Conservation (phyloP, 2,329 filamentous ascomycete species). For the Cladophialophora chaetospira region DNA sequence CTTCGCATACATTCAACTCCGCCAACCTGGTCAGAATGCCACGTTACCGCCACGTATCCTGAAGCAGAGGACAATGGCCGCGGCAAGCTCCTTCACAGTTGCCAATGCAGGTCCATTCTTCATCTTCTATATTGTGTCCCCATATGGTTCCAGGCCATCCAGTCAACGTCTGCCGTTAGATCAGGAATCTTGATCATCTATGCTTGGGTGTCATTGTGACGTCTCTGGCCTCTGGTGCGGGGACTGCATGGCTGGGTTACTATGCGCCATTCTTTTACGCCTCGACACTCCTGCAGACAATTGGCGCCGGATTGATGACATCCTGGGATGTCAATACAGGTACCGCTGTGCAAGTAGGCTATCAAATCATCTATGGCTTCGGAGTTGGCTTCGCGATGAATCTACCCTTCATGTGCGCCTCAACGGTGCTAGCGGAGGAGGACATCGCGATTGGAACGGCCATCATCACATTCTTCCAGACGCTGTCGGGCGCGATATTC, state of each 20-base stretch:
- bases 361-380: conserved; percentile 37
- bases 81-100: conserved; percentile 41
- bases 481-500: conserved; percentile 38
- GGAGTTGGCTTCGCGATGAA: conserved; percentile 32
- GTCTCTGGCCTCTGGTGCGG: conserved; percentile 16
- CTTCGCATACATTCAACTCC: conserved; percentile 50
- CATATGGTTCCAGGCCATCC: conserved; percentile 50
- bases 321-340: conserved; percentile 29
- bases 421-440: conserved; percentile 31
- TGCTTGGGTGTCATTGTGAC: conserved; percentile 23
- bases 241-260: conserved; percentile 26
- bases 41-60: conserved; percentile 41
- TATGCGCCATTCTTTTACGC: conserved; percentile 32
- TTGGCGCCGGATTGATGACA: conserved; percentile 38
- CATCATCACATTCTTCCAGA: conserved; percentile 39
- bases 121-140: conserved; percentile 44
- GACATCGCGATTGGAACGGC: conserved; percentile 36
- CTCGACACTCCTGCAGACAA: conserved; percentile 28
- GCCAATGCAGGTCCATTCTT: conserved; percentile 37
- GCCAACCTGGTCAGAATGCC: conserved; percentile 50
- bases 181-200: conserved; percentile 25
- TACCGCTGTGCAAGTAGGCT: conserved; percentile 36
- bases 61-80: conserved; percentile 38
- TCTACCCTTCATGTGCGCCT: conserved; percentile 36
- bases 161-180: conserved; percentile 35